A percentile compares a stretch with the other conserved stretches of the same genome.
Evolutionary conservation across 352 stramenopile species (phyloP).

Genomic region (Thalassiosira mediterranea): DNA sequence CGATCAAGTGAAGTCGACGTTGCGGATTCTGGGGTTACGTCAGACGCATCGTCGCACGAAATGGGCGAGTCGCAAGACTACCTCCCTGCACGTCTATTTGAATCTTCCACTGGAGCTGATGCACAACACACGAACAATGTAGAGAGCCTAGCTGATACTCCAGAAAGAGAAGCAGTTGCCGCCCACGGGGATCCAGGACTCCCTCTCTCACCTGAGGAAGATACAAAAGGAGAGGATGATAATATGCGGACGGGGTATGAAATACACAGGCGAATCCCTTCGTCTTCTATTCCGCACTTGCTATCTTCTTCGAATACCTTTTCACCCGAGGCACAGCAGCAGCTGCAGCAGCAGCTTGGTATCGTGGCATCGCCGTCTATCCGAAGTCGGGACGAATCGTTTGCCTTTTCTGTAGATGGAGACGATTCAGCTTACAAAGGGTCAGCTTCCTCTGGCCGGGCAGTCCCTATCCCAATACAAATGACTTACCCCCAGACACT

Average conservation of each 20-base stretch:
- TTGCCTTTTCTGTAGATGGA: slow-evolving; percentile 34
- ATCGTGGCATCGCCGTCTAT: slow-evolving; percentile 27
- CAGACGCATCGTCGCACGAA: neutral
- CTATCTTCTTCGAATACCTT: slow-evolving; percentile 17
- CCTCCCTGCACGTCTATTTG: slow-evolving; percentile 10
- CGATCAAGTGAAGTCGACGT: neutral
- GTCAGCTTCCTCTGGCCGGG: neutral
- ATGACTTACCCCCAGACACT: neutral
- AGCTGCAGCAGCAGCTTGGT: slow-evolving; percentile 23
- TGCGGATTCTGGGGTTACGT: slow-evolving; percentile 5
- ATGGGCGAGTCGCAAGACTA: slow-evolving; percentile 8
- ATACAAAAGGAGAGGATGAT: slow-evolving; percentile 6
- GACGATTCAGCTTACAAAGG: slow-evolving; percentile 23
- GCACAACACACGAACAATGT: slow-evolving; percentile 3
- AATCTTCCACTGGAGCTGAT: neutral
- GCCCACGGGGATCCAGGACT: neutral
- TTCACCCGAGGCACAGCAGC: slow-evolving; percentile 10
- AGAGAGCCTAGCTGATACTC: neutral
- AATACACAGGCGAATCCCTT: slow-evolving; percentile 13
- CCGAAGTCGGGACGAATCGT: slow-evolving; percentile 13
- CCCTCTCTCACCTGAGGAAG: neutral
- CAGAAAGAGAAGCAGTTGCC: neutral
- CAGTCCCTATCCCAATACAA: neutral
- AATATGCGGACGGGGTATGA: slow-evolving; percentile 3
- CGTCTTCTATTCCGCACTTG: slow-evolving; percentile 53